A percentile compares a stretch with the other conserved stretches of the same genome.
Conservation (phyloP, 2,329 filamentous ascomycete species). For the Chaetothyriales sp. region DNA sequence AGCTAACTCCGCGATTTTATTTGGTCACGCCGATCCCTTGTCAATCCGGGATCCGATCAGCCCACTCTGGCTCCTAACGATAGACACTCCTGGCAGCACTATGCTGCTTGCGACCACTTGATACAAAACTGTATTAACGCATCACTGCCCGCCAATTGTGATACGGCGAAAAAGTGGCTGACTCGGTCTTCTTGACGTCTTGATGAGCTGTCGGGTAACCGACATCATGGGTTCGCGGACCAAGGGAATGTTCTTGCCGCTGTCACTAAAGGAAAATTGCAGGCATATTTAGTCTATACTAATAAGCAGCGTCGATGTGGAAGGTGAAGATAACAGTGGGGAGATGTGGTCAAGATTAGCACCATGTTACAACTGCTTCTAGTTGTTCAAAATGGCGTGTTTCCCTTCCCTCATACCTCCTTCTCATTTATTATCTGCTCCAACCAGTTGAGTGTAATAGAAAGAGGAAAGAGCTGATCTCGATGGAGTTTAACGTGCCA, state of each 20-base stretch:
- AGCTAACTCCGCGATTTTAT: constrained; percentile 54
- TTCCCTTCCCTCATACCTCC: constrained; percentile 20
- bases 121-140: constrained; percentile 45
- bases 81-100: constrained; percentile 55
- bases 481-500: too few species aligned
- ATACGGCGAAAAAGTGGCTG: constrained; percentile 48
- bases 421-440: too few species aligned
- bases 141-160: constrained; percentile 66
- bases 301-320: too few species aligned
- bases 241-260: too few species aligned
- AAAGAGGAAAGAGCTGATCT: too few species aligned
- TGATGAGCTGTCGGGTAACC: constrained; percentile 8
- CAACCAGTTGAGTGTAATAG: too few species aligned
- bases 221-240: too few species aligned
- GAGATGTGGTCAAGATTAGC: constrained; percentile 8
- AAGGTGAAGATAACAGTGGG: too few species aligned
- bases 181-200: constrained; percentile 10
- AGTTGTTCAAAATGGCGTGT: constrained; percentile 20
- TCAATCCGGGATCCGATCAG: constrained; percentile 39
- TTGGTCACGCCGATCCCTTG: constrained; percentile 39
- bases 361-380: constrained; percentile 19
- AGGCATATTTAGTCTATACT: too few species aligned
- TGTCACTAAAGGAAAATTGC: too few species aligned
- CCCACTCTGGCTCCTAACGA: constrained; percentile 38
- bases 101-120: constrained; percentile 67